Evolutionary conservation across 2,329 filamentous ascomycete genomes (phyloP), one percentile per base, ranked within the genome.

Genomic region (Juglanconis oblonga): DNA sequence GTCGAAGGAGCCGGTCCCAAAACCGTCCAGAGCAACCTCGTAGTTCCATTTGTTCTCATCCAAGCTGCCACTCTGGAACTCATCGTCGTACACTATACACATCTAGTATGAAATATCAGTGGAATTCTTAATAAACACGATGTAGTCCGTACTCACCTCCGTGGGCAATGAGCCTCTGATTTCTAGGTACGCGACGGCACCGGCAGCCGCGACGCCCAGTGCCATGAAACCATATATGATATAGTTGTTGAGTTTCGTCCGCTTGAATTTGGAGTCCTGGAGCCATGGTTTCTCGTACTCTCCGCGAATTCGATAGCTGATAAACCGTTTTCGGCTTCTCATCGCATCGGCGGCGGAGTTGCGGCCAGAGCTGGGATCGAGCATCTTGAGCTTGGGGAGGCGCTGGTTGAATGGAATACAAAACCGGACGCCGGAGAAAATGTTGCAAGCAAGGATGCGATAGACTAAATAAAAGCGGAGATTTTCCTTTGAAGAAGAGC

Each of bases 1-100:
- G 71, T 83, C 81, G 66, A 84, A 84, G 40, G 76, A 73, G 14
- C 79, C 79, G n/a, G 75, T 78, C 52, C 79, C 76, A 64, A 74
- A 79, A 9, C 73, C 79, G 57, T 74, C 71, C n/a, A 77, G 61
- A 1, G 61, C 52, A 6, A 61, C 61, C 29, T 63, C 61, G 11
- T 58, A 63, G 24, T 55, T 63, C 61, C 61, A 63, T 17, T 52
- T 58, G 10, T 42, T 63, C 13, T 60, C 54, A 36, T 63, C 61
- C 17, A 63, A 24, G 2, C 49, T 52, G 1, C 33, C 57, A 8
- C 40, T 33, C 13, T 60, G 70, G 67, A 84, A 85, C 64, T 79
- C 67, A 61, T 85, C 81, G 52, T 79, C 75, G 45, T 80, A 72
- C 5, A 83, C 69, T n/a, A 79, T 70, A 66, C 81, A 84, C 69